Evolutionary conservation across 805 yeast genomes (phyloP).

Genomic region (Kodamaea kaohsiungensis): DNA sequence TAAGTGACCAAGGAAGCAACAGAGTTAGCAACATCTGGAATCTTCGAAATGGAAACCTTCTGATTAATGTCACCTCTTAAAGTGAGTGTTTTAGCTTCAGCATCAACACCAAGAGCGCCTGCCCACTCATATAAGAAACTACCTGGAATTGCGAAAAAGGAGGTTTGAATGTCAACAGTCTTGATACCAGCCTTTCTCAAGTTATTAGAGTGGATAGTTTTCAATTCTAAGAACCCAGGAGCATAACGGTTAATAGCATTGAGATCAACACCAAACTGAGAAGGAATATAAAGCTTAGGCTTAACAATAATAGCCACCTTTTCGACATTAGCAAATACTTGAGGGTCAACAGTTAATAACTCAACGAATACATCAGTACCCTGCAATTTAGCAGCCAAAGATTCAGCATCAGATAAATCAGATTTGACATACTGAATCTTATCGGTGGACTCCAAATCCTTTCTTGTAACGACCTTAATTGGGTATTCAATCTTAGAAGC

Average conservation of each 20-base stretch:
- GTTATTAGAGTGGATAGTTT: slow-evolving; percentile 35
- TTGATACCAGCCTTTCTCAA: slow-evolving; percentile 48
- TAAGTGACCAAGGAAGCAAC: slow-evolving; percentile 18
- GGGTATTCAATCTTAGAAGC: slow-evolving; percentile 46
- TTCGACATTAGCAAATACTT: slow-evolving; percentile 33
- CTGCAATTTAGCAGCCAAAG: slow-evolving; percentile 37
- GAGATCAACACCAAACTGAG: slow-evolving; percentile 58
- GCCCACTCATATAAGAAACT: slow-evolving; percentile 34
- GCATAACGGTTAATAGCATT: slow-evolving; percentile 23
- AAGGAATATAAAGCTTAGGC: slow-evolving; percentile 56
- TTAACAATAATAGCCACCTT: slow-evolving; percentile 39
- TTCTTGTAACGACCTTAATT: slow-evolving; percentile 50
- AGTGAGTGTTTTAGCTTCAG: slow-evolving; percentile 32
- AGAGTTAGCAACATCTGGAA: slow-evolving; percentile 21
- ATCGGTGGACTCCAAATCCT: slow-evolving; percentile 32
- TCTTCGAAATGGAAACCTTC: slow-evolving; percentile 35
- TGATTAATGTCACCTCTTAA: slow-evolving; percentile 42
- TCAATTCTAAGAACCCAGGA: slow-evolving; percentile 36
- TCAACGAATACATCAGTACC: slow-evolving; percentile 55
- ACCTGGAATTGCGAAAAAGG: slow-evolving; percentile 38
- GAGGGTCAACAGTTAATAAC: slow-evolving; percentile 35
- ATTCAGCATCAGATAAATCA: slow-evolving; percentile 22
- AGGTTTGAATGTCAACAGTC: slow-evolving; percentile 45
- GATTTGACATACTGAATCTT: slow-evolving; percentile 40
- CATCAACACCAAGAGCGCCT: slow-evolving; percentile 40